Base-by-base conservation (phyloP, 2,329 filamentous ascomycete genomes). In the Neonectria punicea region DNA sequence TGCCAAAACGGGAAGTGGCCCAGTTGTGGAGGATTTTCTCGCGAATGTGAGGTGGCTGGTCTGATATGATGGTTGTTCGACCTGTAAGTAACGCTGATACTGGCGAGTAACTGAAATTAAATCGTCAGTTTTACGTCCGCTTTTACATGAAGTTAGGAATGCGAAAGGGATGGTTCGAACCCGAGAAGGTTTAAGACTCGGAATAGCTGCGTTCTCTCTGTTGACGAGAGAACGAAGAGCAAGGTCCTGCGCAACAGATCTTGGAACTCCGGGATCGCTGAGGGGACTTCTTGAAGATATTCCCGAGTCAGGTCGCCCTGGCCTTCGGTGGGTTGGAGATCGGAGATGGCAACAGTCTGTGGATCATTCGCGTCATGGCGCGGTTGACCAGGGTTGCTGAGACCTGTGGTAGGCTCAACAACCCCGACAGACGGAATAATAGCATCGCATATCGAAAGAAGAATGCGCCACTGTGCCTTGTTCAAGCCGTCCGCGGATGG, bases 391-490 rank as follows among this genome's bases (percentile, higher is more conserved):
- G 13, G 16, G 3, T 47, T 50, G 14, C 14, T 14, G 4, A 43
- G 43, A n/a, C n/a, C 3, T 28, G 36, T 20, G 11, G 36, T 3
- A 2, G 47, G 22, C 25, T 61, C 20, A 28, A 20, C 4, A 4
- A 11, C 39, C 5, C 7, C 9, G 39, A 61, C 9, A 1, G 58
- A 39, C 13, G 32, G 41, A 30, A 61, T 61, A 5, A 61, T 50
- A 43, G 58, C 51, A 41, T 61, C 58, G 25, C 58, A 61, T 43
- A 61, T 55, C 28, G 58, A n/a, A 25, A 61, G 32, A 4, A 61
- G 32, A 25, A 55, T 55, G 1, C 39, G 14, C 58, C 58, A 61
- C 50, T 61, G 58, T 14, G 30, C 25, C 32, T 43, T 16, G 20
- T 13, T 61, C 20, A 55, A 41, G 11, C 25, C 30, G 16, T 50